These are phyloP conservation scores for Circinella umbellata DNA, from an alignment of 371 early-diverging fungal species.

Conservation along the genomic window DNA sequence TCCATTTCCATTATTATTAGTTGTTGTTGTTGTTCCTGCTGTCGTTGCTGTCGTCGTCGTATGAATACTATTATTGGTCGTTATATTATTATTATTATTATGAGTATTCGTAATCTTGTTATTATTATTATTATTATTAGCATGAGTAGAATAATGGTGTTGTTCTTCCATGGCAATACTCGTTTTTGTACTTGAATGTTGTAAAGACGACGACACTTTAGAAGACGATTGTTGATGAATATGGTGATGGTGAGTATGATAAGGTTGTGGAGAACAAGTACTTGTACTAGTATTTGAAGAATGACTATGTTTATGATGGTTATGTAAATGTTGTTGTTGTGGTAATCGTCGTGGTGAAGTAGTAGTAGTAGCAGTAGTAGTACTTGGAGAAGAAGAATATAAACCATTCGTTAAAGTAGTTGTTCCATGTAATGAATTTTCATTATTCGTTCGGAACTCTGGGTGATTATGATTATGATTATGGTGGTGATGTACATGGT, in stretches of 20 bases:
- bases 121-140: too few relatives aligned
- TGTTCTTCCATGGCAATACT: neutral
- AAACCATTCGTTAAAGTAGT: neutral
- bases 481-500: too few relatives aligned
- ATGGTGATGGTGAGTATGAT: constrained; percentile 21
- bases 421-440: neutral
- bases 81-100: too few relatives aligned
- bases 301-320: neutral
- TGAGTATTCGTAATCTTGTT: too few relatives aligned
- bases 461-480: too few relatives aligned
- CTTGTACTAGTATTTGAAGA: too few relatives aligned
- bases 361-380: neutral
- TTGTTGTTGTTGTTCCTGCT: constrained; percentile 8
- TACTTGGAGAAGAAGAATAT: neutral
- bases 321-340: constrained; percentile 1
- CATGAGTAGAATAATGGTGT: constrained; percentile 5
- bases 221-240: constrained; percentile 10
- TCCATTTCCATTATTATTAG: neutral
- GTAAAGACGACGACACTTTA: too few relatives aligned
- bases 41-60: too few relatives aligned
- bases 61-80: neutral
- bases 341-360: constrained; percentile 6
- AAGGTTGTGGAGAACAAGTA: constrained; percentile 6
- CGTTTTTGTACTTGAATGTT: too few relatives aligned
- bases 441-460: too few relatives aligned